Evolutionary conservation across 208 protist genomes (phyloP).

Genomic region (Plasmodiophora brassicae): DNA sequence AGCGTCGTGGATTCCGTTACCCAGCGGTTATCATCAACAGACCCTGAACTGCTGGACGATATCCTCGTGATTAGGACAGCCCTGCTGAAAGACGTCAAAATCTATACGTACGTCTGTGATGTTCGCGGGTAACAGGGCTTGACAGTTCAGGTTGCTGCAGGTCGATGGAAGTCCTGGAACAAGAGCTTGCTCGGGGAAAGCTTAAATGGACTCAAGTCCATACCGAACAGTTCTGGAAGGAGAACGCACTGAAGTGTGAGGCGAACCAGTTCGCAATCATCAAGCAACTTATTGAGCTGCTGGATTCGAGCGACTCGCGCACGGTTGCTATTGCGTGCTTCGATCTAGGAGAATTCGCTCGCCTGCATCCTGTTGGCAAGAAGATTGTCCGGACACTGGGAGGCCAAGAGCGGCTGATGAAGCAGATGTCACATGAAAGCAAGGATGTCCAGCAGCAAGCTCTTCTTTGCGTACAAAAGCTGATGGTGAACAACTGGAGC

Average conservation of each 20-base stretch:
- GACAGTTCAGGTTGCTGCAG: not conserved
- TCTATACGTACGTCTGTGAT: not conserved
- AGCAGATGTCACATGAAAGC: constrained; percentile 10
- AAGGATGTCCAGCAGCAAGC: constrained; percentile 37
- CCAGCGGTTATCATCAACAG: not conserved
- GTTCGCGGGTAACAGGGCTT: not conserved
- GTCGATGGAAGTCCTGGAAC: not conserved
- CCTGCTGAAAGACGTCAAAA: constrained; percentile 1
- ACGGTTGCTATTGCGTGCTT: constrained; percentile 40
- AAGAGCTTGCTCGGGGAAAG: not conserved
- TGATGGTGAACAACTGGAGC: constrained; percentile 41
- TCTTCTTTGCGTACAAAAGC: constrained; percentile 45
- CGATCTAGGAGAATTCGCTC: constrained; percentile 44
- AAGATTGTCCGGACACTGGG: not conserved
- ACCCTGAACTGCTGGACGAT: not conserved
- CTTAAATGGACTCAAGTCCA: constrained; percentile 31
- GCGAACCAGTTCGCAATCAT: constrained; percentile 17
- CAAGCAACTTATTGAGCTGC: constrained; percentile 33
- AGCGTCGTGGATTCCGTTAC: not conserved
- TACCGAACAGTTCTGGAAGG: constrained; percentile 31
- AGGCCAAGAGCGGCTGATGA: constrained; percentile 13
- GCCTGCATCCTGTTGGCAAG: constrained; percentile 35
- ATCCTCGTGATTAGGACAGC: not conserved
- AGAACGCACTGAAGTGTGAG: constrained; percentile 36
- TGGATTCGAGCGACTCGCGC: not conserved